These are phyloP conservation scores for Neocatenulostroma microsporum DNA, from an alignment of 2,329 filamentous ascomycete genomes.

Conservation along the genomic window DNA sequence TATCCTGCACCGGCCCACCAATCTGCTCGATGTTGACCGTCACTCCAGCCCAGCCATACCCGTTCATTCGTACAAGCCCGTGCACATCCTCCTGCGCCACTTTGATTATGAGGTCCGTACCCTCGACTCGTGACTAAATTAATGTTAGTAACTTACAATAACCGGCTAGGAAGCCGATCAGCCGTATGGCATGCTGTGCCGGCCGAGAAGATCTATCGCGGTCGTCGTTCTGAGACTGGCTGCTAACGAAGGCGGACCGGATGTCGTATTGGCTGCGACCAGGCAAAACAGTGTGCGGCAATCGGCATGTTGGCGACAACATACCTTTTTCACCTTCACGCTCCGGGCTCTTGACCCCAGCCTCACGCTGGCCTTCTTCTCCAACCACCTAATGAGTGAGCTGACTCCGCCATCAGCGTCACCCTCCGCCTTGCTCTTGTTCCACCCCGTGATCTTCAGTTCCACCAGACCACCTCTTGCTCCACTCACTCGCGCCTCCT, in stretches of 20 bases:
- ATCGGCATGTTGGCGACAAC: slow-evolving; percentile 14
- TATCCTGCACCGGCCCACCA: slow-evolving; percentile 15
- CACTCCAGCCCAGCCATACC: slow-evolving; percentile 33
- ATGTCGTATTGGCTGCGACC: slow-evolving; percentile 13
- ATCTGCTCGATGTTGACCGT: slow-evolving; percentile 31
- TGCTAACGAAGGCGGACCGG: slow-evolving; percentile 25
- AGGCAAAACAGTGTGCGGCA: slow-evolving; percentile 6
- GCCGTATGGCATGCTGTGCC: slow-evolving; percentile 10
- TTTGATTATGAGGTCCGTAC: slow-evolving; percentile 31
- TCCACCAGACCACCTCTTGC: slow-evolving; percentile 23
- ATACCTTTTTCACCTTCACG: slow-evolving; percentile 33
- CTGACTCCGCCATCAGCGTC: slow-evolving; percentile 30
- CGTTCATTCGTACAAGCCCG: slow-evolving; percentile 33
- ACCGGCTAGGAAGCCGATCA: slow-evolving; percentile 8
- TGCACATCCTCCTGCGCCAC: slow-evolving; percentile 30
- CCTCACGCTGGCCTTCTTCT: slow-evolving; percentile 31
- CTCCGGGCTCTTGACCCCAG: slow-evolving; percentile 24
- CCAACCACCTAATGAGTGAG: slow-evolving; percentile 34
- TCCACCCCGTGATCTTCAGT: slow-evolving; percentile 35
- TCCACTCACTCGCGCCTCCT: slow-evolving; percentile 10
- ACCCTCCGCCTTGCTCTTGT: slow-evolving; percentile 30
- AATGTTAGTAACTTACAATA: slow-evolving; percentile 18
- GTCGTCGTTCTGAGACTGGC: slow-evolving; percentile 26
- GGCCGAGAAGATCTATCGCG: slow-evolving; percentile 12
- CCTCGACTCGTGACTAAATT: slow-evolving; percentile 28